A percentile compares a stretch with the other conserved stretches of the same genome.
Evolutionary conservation across 805 yeast genomes (phyloP).

Genomic region (Wickerhamiella brachini): DNA sequence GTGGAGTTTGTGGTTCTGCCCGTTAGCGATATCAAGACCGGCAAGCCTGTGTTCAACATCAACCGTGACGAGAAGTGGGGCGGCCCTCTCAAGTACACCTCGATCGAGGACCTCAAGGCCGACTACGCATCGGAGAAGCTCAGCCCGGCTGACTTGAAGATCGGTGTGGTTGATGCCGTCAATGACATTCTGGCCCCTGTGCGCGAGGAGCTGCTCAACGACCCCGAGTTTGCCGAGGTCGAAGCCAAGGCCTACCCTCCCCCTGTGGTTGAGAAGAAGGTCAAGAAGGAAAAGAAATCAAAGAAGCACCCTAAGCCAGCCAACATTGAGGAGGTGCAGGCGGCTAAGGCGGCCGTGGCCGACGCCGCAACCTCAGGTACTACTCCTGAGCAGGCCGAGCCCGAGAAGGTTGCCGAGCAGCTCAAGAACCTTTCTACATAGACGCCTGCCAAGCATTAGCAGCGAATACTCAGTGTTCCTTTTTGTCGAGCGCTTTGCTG

Average conservation of each 20-base stretch:
- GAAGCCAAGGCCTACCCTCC: conserved; percentile 75
- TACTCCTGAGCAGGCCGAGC: conserved; percentile 1
- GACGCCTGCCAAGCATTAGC: too few species aligned
- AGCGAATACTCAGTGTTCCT: too few species aligned
- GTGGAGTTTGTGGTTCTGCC: conserved; percentile 77
- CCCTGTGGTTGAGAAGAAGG: conserved; percentile 34
- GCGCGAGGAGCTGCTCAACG: conserved; percentile 48
- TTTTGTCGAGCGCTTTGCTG: too few species aligned
- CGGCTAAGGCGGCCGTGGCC: background rate
- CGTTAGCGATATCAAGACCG: conserved; percentile 56
- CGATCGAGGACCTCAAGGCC: conserved; percentile 52
- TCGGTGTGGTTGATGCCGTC: conserved; percentile 80
- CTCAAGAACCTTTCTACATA: background rate
- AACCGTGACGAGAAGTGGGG: conserved; percentile 96
- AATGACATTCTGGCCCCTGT: conserved; percentile 74
- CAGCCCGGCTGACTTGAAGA: conserved; percentile 86
- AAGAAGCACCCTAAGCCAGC: conserved; percentile 32
- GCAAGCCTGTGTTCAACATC: conserved; percentile 51
- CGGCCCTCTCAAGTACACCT: conserved; percentile 65
- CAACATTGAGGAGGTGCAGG: background rate
- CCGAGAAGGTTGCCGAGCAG: background rate
- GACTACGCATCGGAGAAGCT: conserved; percentile 64
- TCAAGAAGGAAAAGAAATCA: conserved; percentile 54
- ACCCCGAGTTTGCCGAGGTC: conserved; percentile 62
- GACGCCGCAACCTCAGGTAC: background rate